Conservation (phyloP, 202 grass and related monocot species). For the Eragrostis tef region DNA sequence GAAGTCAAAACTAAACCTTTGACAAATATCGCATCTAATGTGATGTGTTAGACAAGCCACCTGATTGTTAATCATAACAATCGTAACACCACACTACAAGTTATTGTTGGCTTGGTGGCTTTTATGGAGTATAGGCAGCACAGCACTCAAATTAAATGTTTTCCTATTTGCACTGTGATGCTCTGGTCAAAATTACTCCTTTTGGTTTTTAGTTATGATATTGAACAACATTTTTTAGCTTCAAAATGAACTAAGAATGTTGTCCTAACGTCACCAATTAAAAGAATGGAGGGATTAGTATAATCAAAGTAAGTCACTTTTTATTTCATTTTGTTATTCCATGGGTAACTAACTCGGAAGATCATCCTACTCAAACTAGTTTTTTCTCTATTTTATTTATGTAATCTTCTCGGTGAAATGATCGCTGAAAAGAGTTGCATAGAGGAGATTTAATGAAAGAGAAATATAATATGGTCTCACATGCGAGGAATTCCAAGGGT, state of each 20-base stretch:
- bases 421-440: neutral
- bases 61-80: constrained; percentile 51
- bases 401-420: neutral
- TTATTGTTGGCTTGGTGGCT: constrained; percentile 52
- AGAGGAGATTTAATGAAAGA: constrained; percentile 9
- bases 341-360: constrained; percentile 15
- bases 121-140: constrained; percentile 45
- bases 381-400: neutral
- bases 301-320: constrained; percentile 15
- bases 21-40: constrained; percentile 55
- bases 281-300: neutral
- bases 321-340: constrained; percentile 21
- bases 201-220: too few species aligned
- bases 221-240: too few species aligned
- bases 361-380: constrained; percentile 22
- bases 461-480: constrained; percentile 3
- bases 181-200: constrained; percentile 7
- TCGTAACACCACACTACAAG: constrained; percentile 55
- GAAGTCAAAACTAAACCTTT: constrained; percentile 70
- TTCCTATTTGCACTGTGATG: constrained; percentile 33
- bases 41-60: constrained; percentile 45
- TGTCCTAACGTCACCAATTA: neutral
- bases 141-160: constrained; percentile 40
- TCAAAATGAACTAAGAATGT: neutral
- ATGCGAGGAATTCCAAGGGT: neutral